phyloP scores from a whole-genome alignment of 2,329 filamentous ascomycete species.

The Colletotrichum navitas region DNA sequence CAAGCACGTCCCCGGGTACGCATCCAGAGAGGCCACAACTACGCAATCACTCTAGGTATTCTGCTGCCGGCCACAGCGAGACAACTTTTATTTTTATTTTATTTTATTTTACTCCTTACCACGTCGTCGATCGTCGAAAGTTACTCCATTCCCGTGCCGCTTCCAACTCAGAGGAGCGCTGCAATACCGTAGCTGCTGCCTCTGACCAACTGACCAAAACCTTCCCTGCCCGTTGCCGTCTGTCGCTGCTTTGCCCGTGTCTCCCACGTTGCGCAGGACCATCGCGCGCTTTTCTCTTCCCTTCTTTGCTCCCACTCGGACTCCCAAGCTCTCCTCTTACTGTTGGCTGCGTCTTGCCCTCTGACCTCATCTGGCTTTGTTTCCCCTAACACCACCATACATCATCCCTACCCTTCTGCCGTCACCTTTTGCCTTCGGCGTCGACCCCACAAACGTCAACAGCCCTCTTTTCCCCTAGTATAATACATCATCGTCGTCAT shows the following conservation, averaged over 20 bases:
- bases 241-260: slow-evolving; percentile 3
- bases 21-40: slow-evolving; percentile 32
- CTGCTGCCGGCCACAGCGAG: slow-evolving; percentile 14
- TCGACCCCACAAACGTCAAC: slow-evolving; percentile 48
- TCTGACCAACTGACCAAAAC: slow-evolving; percentile 33
- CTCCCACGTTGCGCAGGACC: neutral
- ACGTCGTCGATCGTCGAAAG: slow-evolving; percentile 37
- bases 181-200: slow-evolving; percentile 42
- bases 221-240: slow-evolving; percentile 6
- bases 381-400: slow-evolving; percentile 31
- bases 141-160: slow-evolving; percentile 37
- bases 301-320: slow-evolving; percentile 15
- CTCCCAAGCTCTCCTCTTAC: slow-evolving; percentile 23
- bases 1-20: slow-evolving; percentile 33
- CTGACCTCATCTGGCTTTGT: slow-evolving; percentile 57
- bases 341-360: slow-evolving; percentile 45
- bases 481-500: slow-evolving; percentile 62
- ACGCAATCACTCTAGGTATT: slow-evolving; percentile 19
- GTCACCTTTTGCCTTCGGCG: slow-evolving; percentile 44
- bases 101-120: slow-evolving; percentile 2
- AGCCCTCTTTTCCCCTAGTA: slow-evolving; percentile 49
- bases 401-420: slow-evolving; percentile 41
- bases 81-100: slow-evolving; percentile 1
- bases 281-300: neutral
- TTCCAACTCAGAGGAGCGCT: slow-evolving; percentile 41